Evolutionary conservation across 257 asterid species (phyloP).

Genomic region (Nicotiana tabacum): DNA sequence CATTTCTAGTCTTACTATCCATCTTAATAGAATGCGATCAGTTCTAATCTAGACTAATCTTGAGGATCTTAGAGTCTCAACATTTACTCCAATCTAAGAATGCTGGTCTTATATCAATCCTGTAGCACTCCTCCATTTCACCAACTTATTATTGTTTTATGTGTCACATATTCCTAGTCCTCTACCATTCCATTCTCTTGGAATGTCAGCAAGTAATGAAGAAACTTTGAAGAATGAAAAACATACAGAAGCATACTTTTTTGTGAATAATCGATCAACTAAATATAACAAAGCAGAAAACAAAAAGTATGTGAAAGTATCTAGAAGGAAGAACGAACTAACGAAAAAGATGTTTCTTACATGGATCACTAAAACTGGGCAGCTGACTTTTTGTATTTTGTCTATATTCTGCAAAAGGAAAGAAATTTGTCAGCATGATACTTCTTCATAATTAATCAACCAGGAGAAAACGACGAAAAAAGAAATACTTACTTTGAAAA

Average conservation of each 20-base stretch:
- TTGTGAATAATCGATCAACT: not conserved
- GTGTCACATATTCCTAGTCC: not conserved
- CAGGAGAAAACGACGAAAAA: not conserved
- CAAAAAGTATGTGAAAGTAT: not conserved
- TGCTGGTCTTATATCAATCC: not conserved
- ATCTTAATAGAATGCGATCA: too few species aligned
- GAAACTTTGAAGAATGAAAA: not conserved
- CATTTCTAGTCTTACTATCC: not conserved
- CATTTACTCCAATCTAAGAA: not conserved
- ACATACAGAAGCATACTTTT: not conserved
- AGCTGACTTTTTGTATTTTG: conserved; percentile 77
- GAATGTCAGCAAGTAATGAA: not conserved
- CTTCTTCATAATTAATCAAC: not conserved
- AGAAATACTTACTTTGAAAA: conserved; percentile 61
- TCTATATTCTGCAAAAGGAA: conserved; percentile 74
- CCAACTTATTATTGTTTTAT: not conserved
- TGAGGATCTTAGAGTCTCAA: not conserved
- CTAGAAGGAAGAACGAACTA: not conserved
- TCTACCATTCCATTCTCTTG: not conserved
- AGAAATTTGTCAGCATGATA: not conserved
- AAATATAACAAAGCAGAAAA: not conserved
- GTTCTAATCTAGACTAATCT: not conserved
- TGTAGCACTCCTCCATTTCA: not conserved
- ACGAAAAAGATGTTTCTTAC: conserved; percentile 43
- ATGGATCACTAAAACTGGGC: conserved; percentile 93